Evolutionary conservation across 2,329 filamentous ascomycete genomes (phyloP), one percentile per base, ranked within the genome.

Genomic region (Lachnellula hyalina): DNA sequence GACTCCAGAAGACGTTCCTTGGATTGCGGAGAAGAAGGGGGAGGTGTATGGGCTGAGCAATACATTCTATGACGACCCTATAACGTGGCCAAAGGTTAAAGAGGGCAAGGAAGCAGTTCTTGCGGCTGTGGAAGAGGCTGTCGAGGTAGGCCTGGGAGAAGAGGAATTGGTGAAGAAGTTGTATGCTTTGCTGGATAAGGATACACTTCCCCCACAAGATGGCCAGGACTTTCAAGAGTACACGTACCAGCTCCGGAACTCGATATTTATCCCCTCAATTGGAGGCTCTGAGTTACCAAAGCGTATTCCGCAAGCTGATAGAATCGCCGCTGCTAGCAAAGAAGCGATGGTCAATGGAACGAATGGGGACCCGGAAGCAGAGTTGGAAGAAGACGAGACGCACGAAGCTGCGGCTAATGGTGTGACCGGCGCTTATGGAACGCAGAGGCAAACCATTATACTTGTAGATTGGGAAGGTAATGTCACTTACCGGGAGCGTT

Each of bases 381-480:
- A 70, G 51, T 65, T 62, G 51, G 55, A 61, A 23, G 53, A 55
- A 28, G 60, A 57, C 23, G 62, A 67, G 47, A 69, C 70, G 25
- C 74, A 75, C 2, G 74, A 75, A 14, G n/a, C 44, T 15, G 65
- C 34, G 59, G 53, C 74, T 69, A 55, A 74, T 1, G 83, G 82
- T 60, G 78, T 80, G 65, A 80, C 76, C 5, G 83, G 83, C 1
- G 72, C 83, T 59, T 86, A 86, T 62, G 83, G 83, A 4, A 86
- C 83, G 5, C 83, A 86, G 69, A 72, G 83, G 38, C 83, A 86
- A 71, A 86, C 83, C 0, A 71, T 85, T 14, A 69, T 86, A 14
- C 69, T 85, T 45, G 78, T 86, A 6, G 82, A 84, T 61, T 83
- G 80, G 79, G 75, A 84, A 3, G 83, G 83, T 2, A 81, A 81